Evolutionary conservation across 345 rosid genomes (phyloP), one percentile per base, ranked within the genome.

Genomic region (Reutealis trisperma): DNA sequence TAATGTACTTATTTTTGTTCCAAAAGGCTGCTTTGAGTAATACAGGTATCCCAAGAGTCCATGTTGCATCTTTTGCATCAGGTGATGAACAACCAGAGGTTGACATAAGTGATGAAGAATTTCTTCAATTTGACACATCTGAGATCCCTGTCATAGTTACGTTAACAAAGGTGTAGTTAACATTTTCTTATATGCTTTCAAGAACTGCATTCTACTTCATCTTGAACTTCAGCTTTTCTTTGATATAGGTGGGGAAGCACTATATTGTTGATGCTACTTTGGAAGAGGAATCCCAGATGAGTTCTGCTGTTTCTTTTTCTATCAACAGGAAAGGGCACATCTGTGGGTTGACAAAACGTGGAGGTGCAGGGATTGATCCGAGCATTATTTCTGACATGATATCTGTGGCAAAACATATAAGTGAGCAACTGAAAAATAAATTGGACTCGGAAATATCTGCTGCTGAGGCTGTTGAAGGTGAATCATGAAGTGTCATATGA

Each of bases 221-320:
- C 34, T 41, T 42, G 63, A 57, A 63, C 30, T 13, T 78, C 5
- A 27, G 58, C 47, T 10, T 22, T 22, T 72, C 42, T 71, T 7
- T 64, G 49, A 52, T 58, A 51, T 54, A 93, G 99, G 97, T 93
- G 51, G 95, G 97, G 59, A 81, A 74, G 70, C 90, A 91, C 78
- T 90, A 84, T 75, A 90, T 93, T 37, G 95, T 90, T 34, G 99
- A 93, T 84, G 97, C 99, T 55, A 92, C 99, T 73, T 80, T 86
- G 9, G 99, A 96, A 82, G 97, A 96, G 78, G 95, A 96, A 86
- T 92, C 99, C 13, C 97, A 93, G 75, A 93, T 96, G 95, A 92
- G 86, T 88, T 91, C 99, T 30, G 98, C 94, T 64, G 87, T 94
- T 49, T 93, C 97, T 5, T 71, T 93, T 71, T 93, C 98, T 8